Evolutionary conservation across 2,329 filamentous ascomycete genomes (phyloP).

Genomic region (Trichoderma sp.): DNA sequence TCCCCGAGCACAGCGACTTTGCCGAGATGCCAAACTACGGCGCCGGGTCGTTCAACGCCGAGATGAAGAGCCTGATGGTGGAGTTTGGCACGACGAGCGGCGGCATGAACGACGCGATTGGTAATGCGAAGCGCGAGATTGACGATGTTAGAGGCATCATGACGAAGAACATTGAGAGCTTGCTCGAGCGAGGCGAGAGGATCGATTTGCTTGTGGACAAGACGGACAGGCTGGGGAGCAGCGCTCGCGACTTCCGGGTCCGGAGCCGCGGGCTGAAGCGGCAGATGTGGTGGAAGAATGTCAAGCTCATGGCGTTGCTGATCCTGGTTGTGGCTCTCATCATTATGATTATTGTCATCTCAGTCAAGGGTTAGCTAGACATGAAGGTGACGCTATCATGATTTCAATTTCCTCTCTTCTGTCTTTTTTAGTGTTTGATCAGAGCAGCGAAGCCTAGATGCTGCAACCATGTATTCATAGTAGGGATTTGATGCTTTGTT

Average conservation of each 20-base stretch:
- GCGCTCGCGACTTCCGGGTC: conserved; percentile 86
- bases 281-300: conserved; percentile 99
- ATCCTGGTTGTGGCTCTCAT: conserved; percentile 66
- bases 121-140: conserved; percentile 84
- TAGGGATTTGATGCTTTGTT: not conserved
- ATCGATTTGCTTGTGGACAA: conserved; percentile 95
- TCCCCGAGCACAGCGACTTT: conserved; percentile 70
- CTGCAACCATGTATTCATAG: conserved; percentile 1
- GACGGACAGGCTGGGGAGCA: conserved; percentile 88
- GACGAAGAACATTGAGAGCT: conserved; percentile 90
- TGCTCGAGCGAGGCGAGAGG: conserved; percentile 86
- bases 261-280: conserved; percentile 83
- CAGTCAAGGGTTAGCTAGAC: conserved; percentile 47
- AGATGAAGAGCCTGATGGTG: conserved; percentile 75
- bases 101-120: conserved; percentile 77
- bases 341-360: conserved; percentile 56
- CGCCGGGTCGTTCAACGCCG: conserved; percentile 80
- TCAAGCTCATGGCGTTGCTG: conserved; percentile 85
- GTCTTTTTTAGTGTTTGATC: not conserved
- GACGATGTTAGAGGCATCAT: conserved; percentile 91
- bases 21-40: conserved; percentile 82
- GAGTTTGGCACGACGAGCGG: conserved; percentile 79
- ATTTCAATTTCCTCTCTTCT: not conserved
- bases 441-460: conserved; percentile 9
- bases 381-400: not conserved